Percentiles rank a stretch among this genome's conserved stretches.
Conservation (phyloP, 2,329 filamentous ascomycete species). For the Ceratocystis cacaofunesta region DNA sequence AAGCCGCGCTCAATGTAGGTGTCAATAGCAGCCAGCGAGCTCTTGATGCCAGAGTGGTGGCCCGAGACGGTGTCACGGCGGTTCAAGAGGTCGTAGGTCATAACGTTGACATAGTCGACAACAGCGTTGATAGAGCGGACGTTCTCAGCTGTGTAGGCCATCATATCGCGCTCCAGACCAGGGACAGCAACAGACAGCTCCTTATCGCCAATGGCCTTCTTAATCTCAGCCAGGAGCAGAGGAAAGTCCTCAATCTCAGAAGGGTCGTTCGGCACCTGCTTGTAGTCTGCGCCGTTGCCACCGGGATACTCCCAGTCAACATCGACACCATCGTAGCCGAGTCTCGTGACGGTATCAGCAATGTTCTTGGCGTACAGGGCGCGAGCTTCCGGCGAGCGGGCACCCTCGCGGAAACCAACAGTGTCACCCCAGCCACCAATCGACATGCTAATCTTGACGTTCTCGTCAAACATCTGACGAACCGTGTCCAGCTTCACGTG, state of each 20-base stretch:
- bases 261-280: conserved; percentile 44
- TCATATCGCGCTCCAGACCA: conserved; percentile 47
- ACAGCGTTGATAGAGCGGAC: too few species aligned
- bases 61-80: too few species aligned
- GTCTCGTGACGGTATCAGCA: conserved; percentile 42
- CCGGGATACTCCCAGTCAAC: conserved; percentile 53
- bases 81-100: too few species aligned
- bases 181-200: conserved; percentile 55
- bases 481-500: conserved; percentile 34
- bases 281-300: conserved; percentile 61
- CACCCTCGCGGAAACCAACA: conserved; percentile 43
- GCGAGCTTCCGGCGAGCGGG: conserved; percentile 35
- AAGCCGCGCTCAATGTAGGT: too few species aligned
- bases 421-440: conserved; percentile 64
- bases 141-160: conserved; percentile 22
- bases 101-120: too few species aligned
- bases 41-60: too few species aligned
- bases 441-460: conserved; percentile 51
- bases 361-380: conserved; percentile 49
- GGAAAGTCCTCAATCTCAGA: conserved; percentile 51
- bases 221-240: conserved; percentile 27
- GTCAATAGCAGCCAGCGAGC: too few species aligned
- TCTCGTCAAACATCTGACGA: conserved; percentile 29
- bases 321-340: conserved; percentile 49
- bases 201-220: conserved; percentile 34